Percentiles rank a stretch among this genome's conserved stretches.
Evolutionary conservation across 805 yeast species (phyloP).

Genomic region (Kuraishia molischiana): DNA sequence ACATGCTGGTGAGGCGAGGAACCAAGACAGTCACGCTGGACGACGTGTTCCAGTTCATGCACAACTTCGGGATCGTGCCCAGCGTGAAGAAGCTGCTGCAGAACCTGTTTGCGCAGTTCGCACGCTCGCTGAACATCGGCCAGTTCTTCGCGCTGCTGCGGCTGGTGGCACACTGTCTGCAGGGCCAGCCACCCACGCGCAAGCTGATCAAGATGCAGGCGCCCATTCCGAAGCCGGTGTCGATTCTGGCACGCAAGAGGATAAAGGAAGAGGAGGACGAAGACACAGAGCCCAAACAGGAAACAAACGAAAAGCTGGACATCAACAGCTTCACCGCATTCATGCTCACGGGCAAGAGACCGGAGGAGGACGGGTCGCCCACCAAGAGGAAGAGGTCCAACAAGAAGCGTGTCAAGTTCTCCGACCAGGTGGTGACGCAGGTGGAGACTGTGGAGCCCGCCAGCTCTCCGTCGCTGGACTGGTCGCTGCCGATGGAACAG

Average conservation of each 20-base stretch:
- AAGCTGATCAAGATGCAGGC: slow-evolving; percentile 44
- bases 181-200: slow-evolving; percentile 43
- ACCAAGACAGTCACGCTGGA: slow-evolving; percentile 55
- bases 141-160: slow-evolving; percentile 86
- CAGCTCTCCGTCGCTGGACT: slow-evolving; percentile 29
- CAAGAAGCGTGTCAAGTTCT: slow-evolving; percentile 59
- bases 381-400: slow-evolving; percentile 27
- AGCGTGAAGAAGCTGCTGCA: slow-evolving; percentile 39
- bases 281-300: slow-evolving; percentile 5
- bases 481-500: slow-evolving; percentile 72
- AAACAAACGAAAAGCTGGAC: slow-evolving; percentile 40
- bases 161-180: slow-evolving; percentile 57
- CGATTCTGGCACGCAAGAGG: slow-evolving; percentile 59
- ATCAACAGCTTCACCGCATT: slow-evolving; percentile 81
- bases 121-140: slow-evolving; percentile 65
- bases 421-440: slow-evolving; percentile 45
- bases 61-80: slow-evolving; percentile 60
- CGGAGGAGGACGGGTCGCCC: slow-evolving; percentile 27
- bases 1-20: slow-evolving; percentile 63
- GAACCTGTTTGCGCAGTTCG: slow-evolving; percentile 39
- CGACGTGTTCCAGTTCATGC: slow-evolving; percentile 73
- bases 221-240: slow-evolving; percentile 68
- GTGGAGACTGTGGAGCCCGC: slow-evolving; percentile 4
- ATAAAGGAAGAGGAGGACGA: slow-evolving; percentile 33
- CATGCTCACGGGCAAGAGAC: slow-evolving; percentile 72